These are phyloP conservation scores for Plasmodium ovale DNA, from an alignment of 169 alveolate species.

Conservation along the genomic window DNA sequence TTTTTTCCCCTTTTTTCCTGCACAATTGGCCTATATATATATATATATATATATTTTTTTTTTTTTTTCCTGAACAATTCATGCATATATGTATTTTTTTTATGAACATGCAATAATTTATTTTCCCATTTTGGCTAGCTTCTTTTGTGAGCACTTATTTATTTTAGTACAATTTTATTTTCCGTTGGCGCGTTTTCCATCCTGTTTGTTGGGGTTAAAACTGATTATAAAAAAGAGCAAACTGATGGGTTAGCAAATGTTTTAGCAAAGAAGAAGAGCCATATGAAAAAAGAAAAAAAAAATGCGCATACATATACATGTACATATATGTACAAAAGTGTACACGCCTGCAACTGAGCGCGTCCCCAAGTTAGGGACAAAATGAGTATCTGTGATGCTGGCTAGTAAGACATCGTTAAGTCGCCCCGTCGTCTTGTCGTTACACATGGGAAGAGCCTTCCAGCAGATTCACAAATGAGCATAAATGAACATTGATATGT, in stretches of 20 bases:
- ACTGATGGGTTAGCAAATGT: no score
- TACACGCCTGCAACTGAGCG: no score
- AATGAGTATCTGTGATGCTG: no score
- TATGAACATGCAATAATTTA: neutral
- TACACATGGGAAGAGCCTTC: neutral
- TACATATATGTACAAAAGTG: neutral
- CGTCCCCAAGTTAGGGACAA: no score
- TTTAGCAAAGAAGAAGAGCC: no score
- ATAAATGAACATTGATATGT: constrained; percentile 10
- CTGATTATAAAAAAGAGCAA: no score
- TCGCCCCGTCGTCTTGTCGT: neutral
- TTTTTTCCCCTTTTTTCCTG: constrained; percentile 11
- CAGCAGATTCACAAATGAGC: neutral
- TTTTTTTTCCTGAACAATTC: neutral
- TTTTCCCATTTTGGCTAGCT: constrained; percentile 13
- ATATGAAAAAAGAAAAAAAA: no score
- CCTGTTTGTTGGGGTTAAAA: no score
- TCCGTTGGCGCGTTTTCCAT: no score
- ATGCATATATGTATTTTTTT: neutral
- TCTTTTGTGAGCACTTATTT: neutral
- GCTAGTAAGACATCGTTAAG: no score
- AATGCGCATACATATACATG: neutral
- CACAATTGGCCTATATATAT: neutral
- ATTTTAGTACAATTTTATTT: no score
- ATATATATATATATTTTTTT: neutral